phyloP scores from a whole-genome alignment of 2,329 filamentous ascomycete species.

The Aspergillus pseudotamarii region DNA sequence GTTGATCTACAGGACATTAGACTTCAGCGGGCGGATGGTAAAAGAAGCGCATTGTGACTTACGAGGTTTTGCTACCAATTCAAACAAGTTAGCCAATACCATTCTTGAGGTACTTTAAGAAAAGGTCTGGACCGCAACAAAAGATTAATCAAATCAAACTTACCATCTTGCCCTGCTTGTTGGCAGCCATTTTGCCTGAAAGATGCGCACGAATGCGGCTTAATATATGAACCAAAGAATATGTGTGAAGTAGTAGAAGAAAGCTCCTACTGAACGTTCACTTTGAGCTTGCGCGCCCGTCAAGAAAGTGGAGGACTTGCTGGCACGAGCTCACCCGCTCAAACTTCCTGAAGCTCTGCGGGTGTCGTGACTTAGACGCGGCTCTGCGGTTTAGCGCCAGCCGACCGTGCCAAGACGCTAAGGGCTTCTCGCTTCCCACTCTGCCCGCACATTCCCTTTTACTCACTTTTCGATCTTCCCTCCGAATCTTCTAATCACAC shows the following conservation, averaged over 20 bases:
- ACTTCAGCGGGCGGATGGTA: background rate
- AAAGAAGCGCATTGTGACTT: conserved; percentile 38
- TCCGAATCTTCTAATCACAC: conserved; percentile 35
- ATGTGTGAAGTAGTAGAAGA: conserved; percentile 27
- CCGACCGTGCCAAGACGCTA: conserved; percentile 37
- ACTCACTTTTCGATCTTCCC: conserved; percentile 32
- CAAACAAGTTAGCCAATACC: conserved; percentile 55
- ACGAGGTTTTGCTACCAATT: conserved; percentile 64
- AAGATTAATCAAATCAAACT: conserved; percentile 46
- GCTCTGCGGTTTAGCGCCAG: conserved; percentile 30
- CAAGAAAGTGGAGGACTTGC: conserved; percentile 6
- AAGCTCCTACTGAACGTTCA: conserved; percentile 18
- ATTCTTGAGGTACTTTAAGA: background rate
- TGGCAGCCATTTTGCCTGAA: conserved; percentile 58
- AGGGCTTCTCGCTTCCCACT: conserved; percentile 41
- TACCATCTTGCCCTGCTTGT: conserved; percentile 99
- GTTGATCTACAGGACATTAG: conserved; percentile 79
- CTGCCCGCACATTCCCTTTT: conserved; percentile 40
- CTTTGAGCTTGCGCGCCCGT: conserved; percentile 18
- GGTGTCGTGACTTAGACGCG: conserved; percentile 21
- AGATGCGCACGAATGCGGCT: conserved; percentile 52
- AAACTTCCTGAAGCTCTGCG: conserved; percentile 15
- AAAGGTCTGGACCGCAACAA: conserved; percentile 8
- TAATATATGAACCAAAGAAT: conserved; percentile 33
- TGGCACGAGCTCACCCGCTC: conserved; percentile 18